Conservation (phyloP, 768 basidiomycete genomes). For the Leccinum truebloodii region DNA sequence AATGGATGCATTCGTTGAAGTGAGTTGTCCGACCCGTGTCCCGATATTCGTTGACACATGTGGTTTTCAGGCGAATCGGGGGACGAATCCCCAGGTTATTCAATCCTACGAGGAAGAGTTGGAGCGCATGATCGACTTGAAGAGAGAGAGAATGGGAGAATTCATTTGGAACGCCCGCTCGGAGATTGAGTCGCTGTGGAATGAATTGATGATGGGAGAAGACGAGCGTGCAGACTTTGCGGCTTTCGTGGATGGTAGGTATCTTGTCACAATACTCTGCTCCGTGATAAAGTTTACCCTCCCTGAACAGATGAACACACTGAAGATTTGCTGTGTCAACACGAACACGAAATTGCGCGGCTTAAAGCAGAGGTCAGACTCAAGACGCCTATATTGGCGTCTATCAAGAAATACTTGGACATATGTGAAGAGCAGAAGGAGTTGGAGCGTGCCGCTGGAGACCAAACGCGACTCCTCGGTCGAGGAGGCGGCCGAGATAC, state of each 20-base stretch:
- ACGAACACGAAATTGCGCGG: constrained; percentile 81
- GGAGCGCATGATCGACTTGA: constrained; percentile 86
- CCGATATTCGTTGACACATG: not conserved
- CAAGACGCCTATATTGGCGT: constrained; percentile 73
- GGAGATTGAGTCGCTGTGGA: constrained; percentile 83
- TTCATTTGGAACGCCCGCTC: constrained; percentile 82
- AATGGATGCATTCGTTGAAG: constrained; percentile 93
- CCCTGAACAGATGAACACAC: constrained; percentile 72
- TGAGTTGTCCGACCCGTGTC: constrained; percentile 13
- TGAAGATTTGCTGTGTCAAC: constrained; percentile 80
- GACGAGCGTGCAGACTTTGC: constrained; percentile 81
- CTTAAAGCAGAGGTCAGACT: constrained; percentile 81
- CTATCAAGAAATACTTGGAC: constrained; percentile 86
- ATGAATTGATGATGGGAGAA: constrained; percentile 82
- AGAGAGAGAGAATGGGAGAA: constrained; percentile 81
- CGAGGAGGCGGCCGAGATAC: constrained; percentile 76
- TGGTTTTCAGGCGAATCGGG: constrained; percentile 51
- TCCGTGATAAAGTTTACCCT: not conserved
- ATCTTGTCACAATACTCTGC: not conserved
- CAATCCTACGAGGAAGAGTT: constrained; percentile 87
- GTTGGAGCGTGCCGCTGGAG: constrained; percentile 74
- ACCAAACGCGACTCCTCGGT: constrained; percentile 80
- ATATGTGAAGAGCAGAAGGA: constrained; percentile 91
- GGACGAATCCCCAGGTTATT: constrained; percentile 76
- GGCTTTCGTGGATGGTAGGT: constrained; percentile 78